Evolutionary conservation across 1,284 basidiomycete genomes (phyloP).

Genomic region (Coriolopsis trogii): DNA sequence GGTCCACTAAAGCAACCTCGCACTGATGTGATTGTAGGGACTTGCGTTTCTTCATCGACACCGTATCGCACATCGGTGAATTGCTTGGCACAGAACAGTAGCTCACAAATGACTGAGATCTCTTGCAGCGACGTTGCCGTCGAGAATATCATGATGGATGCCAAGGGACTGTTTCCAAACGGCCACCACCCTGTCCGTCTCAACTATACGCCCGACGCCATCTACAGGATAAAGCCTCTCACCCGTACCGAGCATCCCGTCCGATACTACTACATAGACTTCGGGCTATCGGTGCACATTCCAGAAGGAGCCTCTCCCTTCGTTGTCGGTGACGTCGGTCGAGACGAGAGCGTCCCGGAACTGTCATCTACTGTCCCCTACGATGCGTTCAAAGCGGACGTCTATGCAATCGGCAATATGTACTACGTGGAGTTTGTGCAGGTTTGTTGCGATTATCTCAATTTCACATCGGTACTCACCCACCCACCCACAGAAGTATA

Average conservation of each 20-base stretch:
- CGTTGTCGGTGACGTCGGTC: slow-evolving; percentile 19
- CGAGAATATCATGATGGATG: slow-evolving; percentile 37
- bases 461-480: neutral
- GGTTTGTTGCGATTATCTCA: slow-evolving; percentile 12
- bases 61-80: slow-evolving; percentile 32
- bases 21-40: slow-evolving; percentile 19
- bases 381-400: slow-evolving; percentile 35
- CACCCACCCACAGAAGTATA: slow-evolving; percentile 21
- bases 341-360: slow-evolving; percentile 33
- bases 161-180: slow-evolving; percentile 25
- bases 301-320: slow-evolving; percentile 1
- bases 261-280: slow-evolving; percentile 35
- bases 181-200: slow-evolving; percentile 29
- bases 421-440: slow-evolving; percentile 24
- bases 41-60: slow-evolving; percentile 30
- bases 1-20: neutral
- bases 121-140: slow-evolving; percentile 17
- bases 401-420: slow-evolving; percentile 33
- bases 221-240: slow-evolving; percentile 1
- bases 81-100: neutral
- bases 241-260: slow-evolving; percentile 18
- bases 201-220: slow-evolving; percentile 10
- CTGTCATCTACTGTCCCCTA: slow-evolving; percentile 28
- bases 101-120: neutral
- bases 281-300: slow-evolving; percentile 28